Evolutionary conservation across 2,329 filamentous ascomycete species (phyloP).

Genomic region (Arthrinium puccinioides): DNA sequence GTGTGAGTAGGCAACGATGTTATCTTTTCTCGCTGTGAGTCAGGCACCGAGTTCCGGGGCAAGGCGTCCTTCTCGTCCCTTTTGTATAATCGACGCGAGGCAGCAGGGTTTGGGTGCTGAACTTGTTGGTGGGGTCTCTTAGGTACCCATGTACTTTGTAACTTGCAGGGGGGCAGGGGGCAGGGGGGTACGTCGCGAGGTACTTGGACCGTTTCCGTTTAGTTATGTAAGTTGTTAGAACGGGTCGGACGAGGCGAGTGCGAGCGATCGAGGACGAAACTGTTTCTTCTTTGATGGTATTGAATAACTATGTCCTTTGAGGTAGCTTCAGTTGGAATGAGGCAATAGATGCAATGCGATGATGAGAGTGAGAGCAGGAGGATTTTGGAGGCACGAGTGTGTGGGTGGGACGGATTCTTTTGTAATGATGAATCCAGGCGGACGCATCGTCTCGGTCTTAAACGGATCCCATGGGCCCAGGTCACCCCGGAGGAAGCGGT

Average conservation of each 20-base stretch:
- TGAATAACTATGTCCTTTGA: too few species aligned
- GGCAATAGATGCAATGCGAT: too few species aligned
- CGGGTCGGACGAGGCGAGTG: slow-evolving; percentile 1
- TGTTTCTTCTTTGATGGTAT: too few species aligned
- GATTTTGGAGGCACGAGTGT: too few species aligned
- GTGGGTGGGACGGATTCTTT: slow-evolving; percentile 2
- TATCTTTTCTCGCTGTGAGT: slow-evolving; percentile 23
- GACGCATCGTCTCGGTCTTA: slow-evolving; percentile 4
- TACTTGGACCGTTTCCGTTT: slow-evolving; percentile 1
- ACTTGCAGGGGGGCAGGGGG: background rate
- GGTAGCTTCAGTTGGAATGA: too few species aligned
- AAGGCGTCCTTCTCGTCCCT: slow-evolving; percentile 1
- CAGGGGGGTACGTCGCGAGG: too few species aligned
- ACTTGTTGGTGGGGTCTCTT: slow-evolving; percentile 1
- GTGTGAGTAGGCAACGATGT: slow-evolving; percentile 11
- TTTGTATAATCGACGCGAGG: slow-evolving; percentile 4
- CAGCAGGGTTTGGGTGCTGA: slow-evolving; percentile 2
- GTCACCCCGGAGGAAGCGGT: background rate
- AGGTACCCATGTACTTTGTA: slow-evolving; percentile 1
- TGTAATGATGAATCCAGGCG: slow-evolving; percentile 3
- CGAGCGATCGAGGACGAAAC: too few species aligned
- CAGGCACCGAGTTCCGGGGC: slow-evolving; percentile 21
- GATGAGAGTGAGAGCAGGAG: too few species aligned
- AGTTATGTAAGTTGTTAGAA: background rate
- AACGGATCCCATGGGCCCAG: slow-evolving; percentile 3